Evolutionary conservation across 139 green algal genomes (phyloP), one percentile per base, ranked within the genome.

Genomic region (Asterochloris sp.): DNA sequence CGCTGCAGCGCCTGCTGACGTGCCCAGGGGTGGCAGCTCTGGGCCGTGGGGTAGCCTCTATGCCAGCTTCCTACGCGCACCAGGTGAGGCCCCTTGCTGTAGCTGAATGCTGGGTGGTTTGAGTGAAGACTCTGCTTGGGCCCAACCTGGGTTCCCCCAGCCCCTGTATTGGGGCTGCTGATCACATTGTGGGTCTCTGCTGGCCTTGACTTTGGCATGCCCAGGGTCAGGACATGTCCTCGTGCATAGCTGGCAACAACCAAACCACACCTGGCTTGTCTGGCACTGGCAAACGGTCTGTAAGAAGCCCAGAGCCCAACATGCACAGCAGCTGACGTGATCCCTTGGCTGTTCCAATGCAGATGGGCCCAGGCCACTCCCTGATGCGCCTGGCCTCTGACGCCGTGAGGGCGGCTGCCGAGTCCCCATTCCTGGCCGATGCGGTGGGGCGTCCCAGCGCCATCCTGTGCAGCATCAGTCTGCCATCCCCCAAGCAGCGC

Each of bases 391-490:
- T 92, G 77, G 83, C 89, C 12, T 86, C 84, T 0, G 89, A 92
- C 47, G 88, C 89, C 17, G 86, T 89, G 26, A 69, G 80, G 2
- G 89, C 92, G 0, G 93, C 93, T 2, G 83, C 86, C 11, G 91
- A 96, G 71, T 94, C 89, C 23, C 93, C 93, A 8, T 97, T 97
- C 79, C 81, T 97, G 28, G 93, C 96, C 24, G 83, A 82, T 10
- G 85, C 88, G 11, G 77, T 94, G 68, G 80, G 64, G 12, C 27
- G 29, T 28, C 87, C 90, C 27, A 87, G 81, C 16, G 90, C 85
- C 23, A 90, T 95, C 83, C 87, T 97, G 78, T 95, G 92, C 79
- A 90, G 92, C 81, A 86, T 97, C 82, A 84, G 68, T 29, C 86
- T 97, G 83, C 92, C 93, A 13, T 69, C 83, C 1, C 19, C 67